Percentiles rank a stretch among this genome's conserved stretches.
Conservation (phyloP, 106 monocot species). For the Alisma plantagoaquatica region DNA sequence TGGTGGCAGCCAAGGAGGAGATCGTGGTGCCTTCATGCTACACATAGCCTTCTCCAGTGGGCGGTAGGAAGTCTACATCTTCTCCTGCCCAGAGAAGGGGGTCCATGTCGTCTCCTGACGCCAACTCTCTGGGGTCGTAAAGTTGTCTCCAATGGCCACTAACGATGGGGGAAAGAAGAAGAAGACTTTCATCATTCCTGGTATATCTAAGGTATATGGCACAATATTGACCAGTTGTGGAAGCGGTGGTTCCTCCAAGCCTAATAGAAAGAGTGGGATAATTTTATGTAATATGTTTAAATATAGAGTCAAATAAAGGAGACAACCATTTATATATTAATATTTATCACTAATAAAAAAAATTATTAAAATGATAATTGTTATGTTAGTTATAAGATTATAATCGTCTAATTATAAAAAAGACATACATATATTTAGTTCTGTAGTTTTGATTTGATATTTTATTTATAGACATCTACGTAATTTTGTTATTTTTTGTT, state of each 20-base stretch:
- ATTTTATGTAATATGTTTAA: no score
- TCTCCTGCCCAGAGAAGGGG: constrained; percentile 43
- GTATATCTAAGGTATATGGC: constrained; percentile 50
- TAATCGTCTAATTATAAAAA: no score
- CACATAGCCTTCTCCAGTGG: constrained; percentile 63
- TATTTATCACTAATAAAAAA: no score
- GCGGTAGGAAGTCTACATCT: constrained; percentile 24
- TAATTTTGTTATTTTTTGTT: no score
- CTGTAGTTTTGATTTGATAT: no score
- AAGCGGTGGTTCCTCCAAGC: no score
- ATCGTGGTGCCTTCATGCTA: constrained; percentile 94
- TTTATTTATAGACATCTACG: no score
- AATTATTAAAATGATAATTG: no score
- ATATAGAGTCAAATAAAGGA: no score
- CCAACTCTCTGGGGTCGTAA: constrained; percentile 48
- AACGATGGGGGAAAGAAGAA: constrained; percentile 53
- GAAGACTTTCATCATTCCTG: constrained; percentile 28
- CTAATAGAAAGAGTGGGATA: constrained; percentile 70
- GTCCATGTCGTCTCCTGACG: constrained; percentile 63
- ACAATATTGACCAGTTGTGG: constrained; percentile 14
- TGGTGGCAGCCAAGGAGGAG: constrained; percentile 85
- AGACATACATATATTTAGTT: no score
- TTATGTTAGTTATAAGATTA: no score
- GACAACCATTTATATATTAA: no score
- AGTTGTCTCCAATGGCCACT: constrained; percentile 27